Evolutionary conservation across 495 filamentous ascomycete species (phyloP), one percentile per base, ranked within the genome.

Genomic region (Penicillium subrubescens): DNA sequence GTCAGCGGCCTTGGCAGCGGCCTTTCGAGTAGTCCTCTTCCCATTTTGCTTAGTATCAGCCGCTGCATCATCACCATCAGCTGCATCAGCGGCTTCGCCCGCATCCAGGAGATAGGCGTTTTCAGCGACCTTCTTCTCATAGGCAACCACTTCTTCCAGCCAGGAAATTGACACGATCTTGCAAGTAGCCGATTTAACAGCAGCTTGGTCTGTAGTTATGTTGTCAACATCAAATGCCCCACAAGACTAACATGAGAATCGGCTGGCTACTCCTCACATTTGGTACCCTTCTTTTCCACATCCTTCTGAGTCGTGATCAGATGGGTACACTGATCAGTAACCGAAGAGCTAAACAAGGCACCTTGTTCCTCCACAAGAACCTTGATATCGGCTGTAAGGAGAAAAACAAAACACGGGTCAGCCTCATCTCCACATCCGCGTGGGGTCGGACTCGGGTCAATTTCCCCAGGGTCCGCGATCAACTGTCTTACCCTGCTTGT

Each of bases 141-240:
- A 70, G 27, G 78, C 63, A 15, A 81, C 68, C 10, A 83, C 88
- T 1, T 85, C 79, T 1, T 82, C 58, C 14, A 92, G 81, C 90
- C 90, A 93, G 8, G 86, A 72, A 5, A 90, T 59, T 7, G 77
- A 80, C 35, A 92, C 86, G 59, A 93, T 81, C 8, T 80, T 80
- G 27, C 89, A 81, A 14, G 69, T 75, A 15, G 78, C 63, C 0
- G 76, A 64, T 19, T 81, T 71, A 51, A 57, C 64, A 15, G 87
- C 85, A 68, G 84, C 75, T 57, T 79, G 71, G 63, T 88, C 87
- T 82, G 19, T 27, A 19, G 5, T 21, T 33, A n/a, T 44, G 11
- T 29, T 25, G 33, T 62, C 51, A 62, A 44, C 25, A 60, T 21
- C 43, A 25, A 31, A 34, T 35, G 19, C 5, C 7, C 39, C 14